Evolutionary conservation across 495 filamentous ascomycete species (phyloP), one percentile per base, ranked within the genome.

Genomic region (Viridothelium virens): DNA sequence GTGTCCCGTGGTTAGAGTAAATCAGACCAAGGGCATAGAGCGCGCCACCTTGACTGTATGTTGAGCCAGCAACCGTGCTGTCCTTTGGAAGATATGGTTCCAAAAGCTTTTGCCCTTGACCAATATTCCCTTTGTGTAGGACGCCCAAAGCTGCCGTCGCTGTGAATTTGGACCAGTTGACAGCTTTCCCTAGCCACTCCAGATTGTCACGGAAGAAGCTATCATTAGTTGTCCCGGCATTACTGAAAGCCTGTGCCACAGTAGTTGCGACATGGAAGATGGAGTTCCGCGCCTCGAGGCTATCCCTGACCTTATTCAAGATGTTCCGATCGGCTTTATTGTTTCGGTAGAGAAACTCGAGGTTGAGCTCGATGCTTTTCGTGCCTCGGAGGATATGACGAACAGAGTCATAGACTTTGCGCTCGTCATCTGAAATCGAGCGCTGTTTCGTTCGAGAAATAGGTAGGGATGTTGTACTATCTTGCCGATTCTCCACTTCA

Each of bases 161-260:
- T 1, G 95, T 96, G 75, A 99, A 99, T 73, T 99, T 99, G 65
- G 94, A 97, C 95, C 95, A 99, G 79, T 99, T 99, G 16, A 97
- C 91, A 56, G 95, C 95, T 79, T 97, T 99, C 39, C 92, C 91
- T 9, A 99, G 83, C 95, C 95, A 99, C 62, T 99, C 95, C 37
- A 99, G 77, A 68, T 97, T 99, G 69, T 97, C 92, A 2, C 95
- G 84, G 82, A 97, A 97, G 80, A 97, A 99, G 71, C 89, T 91
- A 76, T 97, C 95, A 68, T 93, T 92, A 0, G 93, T 97, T 7
- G 95, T 97, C 41, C 95, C 95, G n/a, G 95, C 91, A 72, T 99
- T 94, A 93, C 97, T 99, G 76, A 99, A 97, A 12, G 91, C 95
- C 74, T 97, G 97, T 67, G 94, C 93, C 69, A 99, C 91, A 0